Evolutionary conservation across 352 stramenopile species (phyloP).

Genomic region (Pythium volutum): DNA sequence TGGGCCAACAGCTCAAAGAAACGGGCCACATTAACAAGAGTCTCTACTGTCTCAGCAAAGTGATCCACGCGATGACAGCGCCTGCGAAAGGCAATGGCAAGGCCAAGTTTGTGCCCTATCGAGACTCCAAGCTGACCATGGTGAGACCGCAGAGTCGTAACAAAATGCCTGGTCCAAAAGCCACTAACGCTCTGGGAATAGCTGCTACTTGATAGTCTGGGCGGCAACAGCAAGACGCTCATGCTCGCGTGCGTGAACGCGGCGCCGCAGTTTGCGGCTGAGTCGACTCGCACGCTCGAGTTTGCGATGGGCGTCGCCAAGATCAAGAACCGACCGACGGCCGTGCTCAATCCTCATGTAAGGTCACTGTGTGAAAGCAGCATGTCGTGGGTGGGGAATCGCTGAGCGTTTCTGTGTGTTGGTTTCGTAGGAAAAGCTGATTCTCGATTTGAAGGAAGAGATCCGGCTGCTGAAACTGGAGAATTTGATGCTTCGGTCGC

Average conservation of each 20-base stretch:
- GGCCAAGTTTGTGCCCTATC: slow-evolving; percentile 59
- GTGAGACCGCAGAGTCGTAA: slow-evolving; percentile 7
- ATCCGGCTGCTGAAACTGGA: slow-evolving; percentile 66
- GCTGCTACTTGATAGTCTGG: slow-evolving; percentile 69
- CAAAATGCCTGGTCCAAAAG: no score
- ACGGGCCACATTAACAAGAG: slow-evolving; percentile 81
- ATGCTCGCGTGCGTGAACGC: slow-evolving; percentile 79
- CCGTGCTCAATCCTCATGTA: slow-evolving; percentile 63
- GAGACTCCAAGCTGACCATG: slow-evolving; percentile 77
- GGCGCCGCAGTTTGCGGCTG: slow-evolving; percentile 47
- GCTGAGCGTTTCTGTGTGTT: background rate
- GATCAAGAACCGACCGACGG: slow-evolving; percentile 72
- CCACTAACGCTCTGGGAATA: slow-evolving; percentile 12
- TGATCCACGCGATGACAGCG: slow-evolving; percentile 70
- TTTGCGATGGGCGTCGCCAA: slow-evolving; percentile 80
- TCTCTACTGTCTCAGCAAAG: slow-evolving; percentile 70
- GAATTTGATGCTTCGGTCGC: slow-evolving; percentile 65
- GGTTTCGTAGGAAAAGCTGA: slow-evolving; percentile 54
- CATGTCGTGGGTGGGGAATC: background rate
- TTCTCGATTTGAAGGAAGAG: slow-evolving; percentile 61
- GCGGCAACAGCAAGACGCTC: slow-evolving; percentile 71
- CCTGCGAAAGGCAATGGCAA: slow-evolving; percentile 13
- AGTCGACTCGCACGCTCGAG: slow-evolving; percentile 67
- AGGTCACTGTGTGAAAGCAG: background rate
- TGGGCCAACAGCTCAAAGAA: slow-evolving; percentile 64